Base-by-base conservation (phyloP, 2,329 filamentous ascomycete genomes). In the Sphaerostilbella broomeana region DNA sequence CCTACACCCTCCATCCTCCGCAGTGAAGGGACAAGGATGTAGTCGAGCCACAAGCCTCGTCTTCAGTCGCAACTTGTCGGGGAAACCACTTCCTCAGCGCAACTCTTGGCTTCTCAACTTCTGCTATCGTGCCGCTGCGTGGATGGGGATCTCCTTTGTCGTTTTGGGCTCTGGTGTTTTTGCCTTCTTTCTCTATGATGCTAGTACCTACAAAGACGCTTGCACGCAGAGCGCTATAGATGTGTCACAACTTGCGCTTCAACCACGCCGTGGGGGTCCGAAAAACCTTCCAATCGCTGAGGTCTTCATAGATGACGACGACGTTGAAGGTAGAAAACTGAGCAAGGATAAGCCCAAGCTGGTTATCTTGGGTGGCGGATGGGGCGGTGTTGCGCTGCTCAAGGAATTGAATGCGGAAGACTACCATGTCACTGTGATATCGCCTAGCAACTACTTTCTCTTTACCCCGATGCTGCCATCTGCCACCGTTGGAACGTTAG, bases 401-500 rank as follows among this genome's bases (percentile, higher is more conserved):
- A 98, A 98, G 67, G 83, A 86, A 46, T 65, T 98, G 47, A 84
- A 90, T 46, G 82, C 88, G 0, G 86, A 89, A 10, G 86, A 95
- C 52, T 98, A 95, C 58, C 89, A 98, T 61, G 82, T 98, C 50
- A 97, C 90, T 4, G 84, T 98, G 26, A 83, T 98, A 29, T 94
- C 88, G 10, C 90, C 92, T 0, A 84, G 84, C 24, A 97, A 97
- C 55, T 95, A 97, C 66, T 98, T 98, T 65, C 68, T 98, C 21
- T 98, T 98, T 62, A 98, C 92, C 2, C 92, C 92, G 1, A 97
- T 98, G 89, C 72, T 98, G 29, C 92, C 92, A 2, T 95, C 88
- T 22, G 94, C 92, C 6, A 98, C 94, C 0, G 92, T 98, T 5
- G 94, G 94, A 10, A 98, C 92, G 0, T 70, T 98, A 21, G 90